A percentile compares a stretch with the other conserved stretches of the same genome.
Conservation (phyloP, 306 rosid genomes). For the Lathyrus sativus region DNA sequence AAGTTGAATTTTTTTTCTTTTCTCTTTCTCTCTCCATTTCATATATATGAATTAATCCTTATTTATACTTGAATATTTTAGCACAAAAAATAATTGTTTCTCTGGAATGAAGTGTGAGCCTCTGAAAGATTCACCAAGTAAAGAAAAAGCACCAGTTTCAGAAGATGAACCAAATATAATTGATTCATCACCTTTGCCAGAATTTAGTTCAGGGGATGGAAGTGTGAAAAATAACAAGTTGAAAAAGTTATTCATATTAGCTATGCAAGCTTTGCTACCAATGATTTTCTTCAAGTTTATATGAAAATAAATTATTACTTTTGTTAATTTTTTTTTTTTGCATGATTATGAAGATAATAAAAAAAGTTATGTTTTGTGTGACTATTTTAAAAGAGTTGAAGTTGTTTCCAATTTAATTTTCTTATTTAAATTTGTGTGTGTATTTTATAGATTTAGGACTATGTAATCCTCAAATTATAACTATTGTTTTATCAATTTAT, state of each 20-base stretch:
- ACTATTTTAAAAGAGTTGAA: neutral
- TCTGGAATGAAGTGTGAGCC: constrained; percentile 35
- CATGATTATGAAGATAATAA: constrained; percentile 15
- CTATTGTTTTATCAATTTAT: too few species aligned
- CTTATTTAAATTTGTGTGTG: neutral
- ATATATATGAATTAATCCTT: too few species aligned
- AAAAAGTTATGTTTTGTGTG: constrained; percentile 16
- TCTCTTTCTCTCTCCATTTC: neutral
- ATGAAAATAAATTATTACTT: neutral
- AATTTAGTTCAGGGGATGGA: constrained; percentile 34
- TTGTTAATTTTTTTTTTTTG: neutral
- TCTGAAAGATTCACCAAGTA: constrained; percentile 12
- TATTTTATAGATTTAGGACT: neutral
- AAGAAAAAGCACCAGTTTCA: constrained; percentile 13
- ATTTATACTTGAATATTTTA: constrained; percentile 1
- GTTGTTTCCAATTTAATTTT: neutral
- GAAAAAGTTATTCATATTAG: constrained; percentile 18
- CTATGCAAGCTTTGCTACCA: constrained; percentile 30
- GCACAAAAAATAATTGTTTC: constrained; percentile 39
- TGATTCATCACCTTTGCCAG: constrained; percentile 28
- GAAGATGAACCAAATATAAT: constrained; percentile 30
- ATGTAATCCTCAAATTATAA: too few species aligned
- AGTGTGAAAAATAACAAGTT: constrained; percentile 17
- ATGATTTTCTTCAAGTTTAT: constrained; percentile 29
- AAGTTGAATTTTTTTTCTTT: constrained; percentile 15